These are phyloP conservation scores for Colletotrichum theobromicola DNA, from an alignment of 2,329 filamentous ascomycete genomes.

Conservation along the genomic window DNA sequence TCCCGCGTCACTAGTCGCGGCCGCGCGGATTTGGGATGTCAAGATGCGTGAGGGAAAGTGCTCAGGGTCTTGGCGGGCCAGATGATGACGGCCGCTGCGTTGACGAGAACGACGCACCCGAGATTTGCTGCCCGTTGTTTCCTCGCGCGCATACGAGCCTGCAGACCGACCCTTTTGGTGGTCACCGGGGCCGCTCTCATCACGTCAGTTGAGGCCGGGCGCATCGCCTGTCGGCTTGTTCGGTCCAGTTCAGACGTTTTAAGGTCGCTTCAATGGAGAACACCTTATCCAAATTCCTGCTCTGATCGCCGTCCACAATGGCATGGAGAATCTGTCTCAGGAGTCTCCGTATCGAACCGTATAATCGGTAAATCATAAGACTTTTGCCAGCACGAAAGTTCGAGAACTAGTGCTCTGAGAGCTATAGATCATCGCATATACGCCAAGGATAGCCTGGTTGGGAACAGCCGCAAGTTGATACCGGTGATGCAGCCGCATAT, in stretches of 20 bases:
- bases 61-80: neutral
- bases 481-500: conserved; percentile 2
- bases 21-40: neutral
- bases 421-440: conserved; percentile 3
- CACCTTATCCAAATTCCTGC: neutral
- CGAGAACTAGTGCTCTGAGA: conserved; percentile 6
- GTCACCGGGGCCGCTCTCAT: neutral
- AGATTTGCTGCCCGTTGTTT: neutral
- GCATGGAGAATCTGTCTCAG: neutral
- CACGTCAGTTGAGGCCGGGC: neutral
- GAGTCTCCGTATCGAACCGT: neutral
- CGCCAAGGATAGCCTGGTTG: neutral
- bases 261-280: neutral
- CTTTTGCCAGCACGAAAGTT: neutral
- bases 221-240: neutral
- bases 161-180: neutral
- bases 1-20: neutral
- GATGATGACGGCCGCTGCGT: neutral
- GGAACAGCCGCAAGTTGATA: neutral
- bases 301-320: neutral
- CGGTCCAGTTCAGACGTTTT: neutral
- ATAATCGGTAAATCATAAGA: neutral
- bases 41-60: neutral
- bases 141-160: neutral
- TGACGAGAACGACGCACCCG: neutral